A percentile compares a stretch with the other conserved stretches of the same genome.
Evolutionary conservation across 2,329 filamentous ascomycete species (phyloP).

Genomic region (Zymoseptoria ardabiliae): DNA sequence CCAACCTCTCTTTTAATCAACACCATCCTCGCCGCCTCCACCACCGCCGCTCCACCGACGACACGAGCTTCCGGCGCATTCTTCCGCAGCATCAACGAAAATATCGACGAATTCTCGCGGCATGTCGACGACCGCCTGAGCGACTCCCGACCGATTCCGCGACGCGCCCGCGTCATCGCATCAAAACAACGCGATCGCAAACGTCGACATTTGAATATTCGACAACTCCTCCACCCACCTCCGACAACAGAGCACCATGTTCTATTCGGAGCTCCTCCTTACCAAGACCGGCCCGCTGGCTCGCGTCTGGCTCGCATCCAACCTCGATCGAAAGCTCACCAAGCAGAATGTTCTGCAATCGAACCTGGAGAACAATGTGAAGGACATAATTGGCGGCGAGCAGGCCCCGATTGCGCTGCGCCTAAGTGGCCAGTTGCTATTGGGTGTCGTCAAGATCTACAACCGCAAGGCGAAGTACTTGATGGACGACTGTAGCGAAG

Average conservation of each 20-base stretch:
- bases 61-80: conserved; percentile 2
- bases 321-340: conserved; percentile 94
- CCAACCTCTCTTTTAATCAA: not conserved
- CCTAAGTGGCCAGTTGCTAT: conserved; percentile 83
- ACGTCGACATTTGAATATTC: conserved; percentile 6
- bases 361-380: conserved; percentile 89
- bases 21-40: not conserved
- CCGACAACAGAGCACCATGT: conserved; percentile 53
- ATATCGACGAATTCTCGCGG: not conserved
- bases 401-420: conserved; percentile 93
- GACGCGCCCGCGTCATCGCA: conserved; percentile 6
- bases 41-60: not conserved
- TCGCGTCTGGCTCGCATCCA: conserved; percentile 96
- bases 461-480: conserved; percentile 94
- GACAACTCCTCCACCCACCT: not conserved
- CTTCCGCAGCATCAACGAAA: not conserved
- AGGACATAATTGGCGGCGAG: conserved; percentile 85
- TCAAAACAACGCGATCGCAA: conserved; percentile 19
- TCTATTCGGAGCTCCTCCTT: conserved; percentile 92
- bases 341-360: conserved; percentile 94
- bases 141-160: not conserved
- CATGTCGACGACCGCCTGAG: conserved; percentile 2
- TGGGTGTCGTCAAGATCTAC: conserved; percentile 96
- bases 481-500: conserved; percentile 95
- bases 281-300: conserved; percentile 96